Percentiles rank a stretch among this genome's conserved stretches.
Conservation (phyloP, 75 land plant species). For the Selaginella moellendorffii region DNA sequence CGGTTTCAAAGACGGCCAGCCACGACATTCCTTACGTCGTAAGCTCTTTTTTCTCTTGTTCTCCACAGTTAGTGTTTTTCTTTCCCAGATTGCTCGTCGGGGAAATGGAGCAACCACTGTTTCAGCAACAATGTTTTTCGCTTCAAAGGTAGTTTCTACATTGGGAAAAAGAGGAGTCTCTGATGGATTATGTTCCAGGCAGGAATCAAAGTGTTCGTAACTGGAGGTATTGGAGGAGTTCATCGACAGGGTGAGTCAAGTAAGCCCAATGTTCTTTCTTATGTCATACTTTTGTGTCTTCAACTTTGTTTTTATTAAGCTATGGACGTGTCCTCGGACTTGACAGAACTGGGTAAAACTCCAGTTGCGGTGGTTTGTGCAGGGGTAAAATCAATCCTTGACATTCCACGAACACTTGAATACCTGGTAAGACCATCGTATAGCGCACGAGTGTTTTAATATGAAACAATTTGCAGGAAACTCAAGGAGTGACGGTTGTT, state of each 20-base stretch:
- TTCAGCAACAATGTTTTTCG: conserved; percentile 97
- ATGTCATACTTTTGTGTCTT: not conserved
- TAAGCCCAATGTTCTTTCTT: conserved; percentile 25
- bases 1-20: conserved; percentile 70
- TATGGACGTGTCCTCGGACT: conserved; percentile 92
- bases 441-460: not conserved
- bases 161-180: not conserved
- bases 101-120: conserved; percentile 96
- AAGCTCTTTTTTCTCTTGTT: conserved; percentile 20
- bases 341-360: conserved; percentile 91
- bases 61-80: not conserved
- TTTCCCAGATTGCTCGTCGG: conserved; percentile 52
- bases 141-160: conserved; percentile 81
- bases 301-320: conserved; percentile 36
- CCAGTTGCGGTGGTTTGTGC: conserved; percentile 88
- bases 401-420: conserved; percentile 90
- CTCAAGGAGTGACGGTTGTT: conserved; percentile 91
- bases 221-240: conserved; percentile 98
- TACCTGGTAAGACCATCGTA: conserved; percentile 41
- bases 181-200: conserved; percentile 23
- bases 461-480: conserved; percentile 49
- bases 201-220: conserved; percentile 80
- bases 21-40: conserved; percentile 86
- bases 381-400: conserved; percentile 91
- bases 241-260: conserved; percentile 81